phyloP scores from a whole-genome alignment of 2,329 filamentous ascomycete species.

The Ustilaginoidea virens region DNA sequence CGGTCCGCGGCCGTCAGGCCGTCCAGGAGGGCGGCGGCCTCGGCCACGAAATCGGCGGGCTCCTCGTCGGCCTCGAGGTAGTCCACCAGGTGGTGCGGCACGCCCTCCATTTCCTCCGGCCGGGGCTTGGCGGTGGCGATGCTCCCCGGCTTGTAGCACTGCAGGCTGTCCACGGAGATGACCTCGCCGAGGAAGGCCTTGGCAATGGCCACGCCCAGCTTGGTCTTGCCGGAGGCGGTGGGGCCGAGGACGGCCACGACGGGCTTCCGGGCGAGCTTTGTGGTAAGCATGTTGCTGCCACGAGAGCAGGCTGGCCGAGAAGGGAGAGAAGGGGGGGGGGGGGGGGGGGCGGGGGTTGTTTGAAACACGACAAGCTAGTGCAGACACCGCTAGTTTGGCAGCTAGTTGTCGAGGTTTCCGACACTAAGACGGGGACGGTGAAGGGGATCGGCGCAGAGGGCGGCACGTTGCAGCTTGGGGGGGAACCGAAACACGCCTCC shows the following conservation, averaged over 20 bases:
- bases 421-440: no score
- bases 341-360: no score
- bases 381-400: no score
- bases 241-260: slow-evolving; percentile 2
- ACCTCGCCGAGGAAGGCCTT: slow-evolving; percentile 1
- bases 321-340: no score
- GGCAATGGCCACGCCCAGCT: slow-evolving; percentile 2
- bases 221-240: slow-evolving; percentile 2
- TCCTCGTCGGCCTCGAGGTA: slow-evolving; percentile 2
- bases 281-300: no score
- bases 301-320: no score
- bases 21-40: background rate
- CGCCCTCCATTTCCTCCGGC: background rate
- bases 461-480: no score
- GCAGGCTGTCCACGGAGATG: slow-evolving; percentile 2
- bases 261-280: background rate
- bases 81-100: slow-evolving; percentile 1
- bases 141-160: slow-evolving; percentile 1
- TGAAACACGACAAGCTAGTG: no score
- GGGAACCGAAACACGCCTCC: no score
- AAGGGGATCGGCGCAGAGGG: no score
- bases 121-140: background rate
- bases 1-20: background rate
- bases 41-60: background rate
- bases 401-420: no score